Conservation (phyloP, 1,284 basidiomycete genomes). For the Xanthoconium separans region DNA sequence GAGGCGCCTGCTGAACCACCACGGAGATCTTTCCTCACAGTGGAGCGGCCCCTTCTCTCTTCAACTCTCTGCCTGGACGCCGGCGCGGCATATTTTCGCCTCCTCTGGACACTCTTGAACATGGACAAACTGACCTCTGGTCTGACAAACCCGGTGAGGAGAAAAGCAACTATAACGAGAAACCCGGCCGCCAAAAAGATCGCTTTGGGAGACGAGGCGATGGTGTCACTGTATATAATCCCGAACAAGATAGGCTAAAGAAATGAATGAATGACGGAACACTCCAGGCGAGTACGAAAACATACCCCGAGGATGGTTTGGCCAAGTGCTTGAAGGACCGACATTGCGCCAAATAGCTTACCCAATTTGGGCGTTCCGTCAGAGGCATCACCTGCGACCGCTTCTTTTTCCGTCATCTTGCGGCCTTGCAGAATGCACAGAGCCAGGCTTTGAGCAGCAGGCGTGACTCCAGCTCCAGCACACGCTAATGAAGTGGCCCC, state of each 20-base stretch:
- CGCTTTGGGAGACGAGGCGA: constrained; percentile 62
- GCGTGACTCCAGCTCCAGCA: constrained; percentile 60
- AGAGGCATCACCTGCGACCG: constrained; percentile 10
- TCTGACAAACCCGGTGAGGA: constrained; percentile 50
- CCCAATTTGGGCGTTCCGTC: constrained; percentile 42
- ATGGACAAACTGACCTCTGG: constrained; percentile 34
- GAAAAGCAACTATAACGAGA: constrained; percentile 48
- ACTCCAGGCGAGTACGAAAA: neutral
- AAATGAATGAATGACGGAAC: constrained; percentile 2
- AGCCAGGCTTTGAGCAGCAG: constrained; percentile 69
- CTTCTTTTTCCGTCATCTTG: constrained; percentile 36
- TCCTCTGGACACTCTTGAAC: constrained; percentile 10
- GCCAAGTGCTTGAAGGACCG: constrained; percentile 62
- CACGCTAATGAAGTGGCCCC: constrained; percentile 55
- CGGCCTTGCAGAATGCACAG: constrained; percentile 64
- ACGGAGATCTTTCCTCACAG: constrained; percentile 53
- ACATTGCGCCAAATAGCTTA: constrained; percentile 65
- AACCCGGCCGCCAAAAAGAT: constrained; percentile 60
- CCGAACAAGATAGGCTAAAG: constrained; percentile 69
- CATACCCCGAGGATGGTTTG: constrained; percentile 69
- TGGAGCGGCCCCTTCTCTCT: constrained; percentile 50
- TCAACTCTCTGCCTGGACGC: constrained; percentile 18
- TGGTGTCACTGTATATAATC: constrained; percentile 63
- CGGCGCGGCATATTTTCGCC: neutral
- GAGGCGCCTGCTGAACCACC: constrained; percentile 27